phyloP scores from a whole-genome alignment of 225 moss, liverwort and hornwort species.

The Pleurozium schreberi region DNA sequence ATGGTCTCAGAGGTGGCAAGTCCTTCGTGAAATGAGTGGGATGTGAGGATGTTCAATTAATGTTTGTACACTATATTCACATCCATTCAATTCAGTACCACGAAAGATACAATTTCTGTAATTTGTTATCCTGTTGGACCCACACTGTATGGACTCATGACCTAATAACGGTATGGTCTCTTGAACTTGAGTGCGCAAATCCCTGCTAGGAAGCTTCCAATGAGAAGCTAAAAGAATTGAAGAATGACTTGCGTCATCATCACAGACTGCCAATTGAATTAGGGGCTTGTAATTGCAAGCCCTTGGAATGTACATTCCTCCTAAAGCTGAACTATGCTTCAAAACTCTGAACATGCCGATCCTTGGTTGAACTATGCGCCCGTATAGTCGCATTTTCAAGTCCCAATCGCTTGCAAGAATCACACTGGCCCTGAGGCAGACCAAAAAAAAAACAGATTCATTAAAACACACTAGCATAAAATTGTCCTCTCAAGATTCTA shows the following conservation, averaged over 20 bases:
- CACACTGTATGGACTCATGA: neutral
- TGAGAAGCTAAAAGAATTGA: neutral
- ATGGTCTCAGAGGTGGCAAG: neutral
- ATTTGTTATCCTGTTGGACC: neutral
- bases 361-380: neutral
- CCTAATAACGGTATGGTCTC: neutral
- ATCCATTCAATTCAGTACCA: neutral
- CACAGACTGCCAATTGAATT: neutral
- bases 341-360: neutral
- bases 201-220: neutral
- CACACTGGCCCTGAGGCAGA: neutral
- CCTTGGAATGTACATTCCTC: neutral
- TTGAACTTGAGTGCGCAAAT: neutral
- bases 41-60: neutral
- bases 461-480: neutral
- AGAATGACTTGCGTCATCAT: neutral
- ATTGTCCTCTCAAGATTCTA: neutral
- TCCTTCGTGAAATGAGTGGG: neutral
- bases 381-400: neutral
- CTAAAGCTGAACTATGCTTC: neutral
- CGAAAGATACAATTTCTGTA: neutral
- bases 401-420: neutral
- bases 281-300: neutral
- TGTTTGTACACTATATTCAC: neutral
- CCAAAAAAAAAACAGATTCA: neutral